A percentile compares a stretch with the other conserved stretches of the same genome.
These are phyloP conservation scores for Euphorbia celastroides DNA, from an alignment of 441 rosid species.

Conservation along the genomic window DNA sequence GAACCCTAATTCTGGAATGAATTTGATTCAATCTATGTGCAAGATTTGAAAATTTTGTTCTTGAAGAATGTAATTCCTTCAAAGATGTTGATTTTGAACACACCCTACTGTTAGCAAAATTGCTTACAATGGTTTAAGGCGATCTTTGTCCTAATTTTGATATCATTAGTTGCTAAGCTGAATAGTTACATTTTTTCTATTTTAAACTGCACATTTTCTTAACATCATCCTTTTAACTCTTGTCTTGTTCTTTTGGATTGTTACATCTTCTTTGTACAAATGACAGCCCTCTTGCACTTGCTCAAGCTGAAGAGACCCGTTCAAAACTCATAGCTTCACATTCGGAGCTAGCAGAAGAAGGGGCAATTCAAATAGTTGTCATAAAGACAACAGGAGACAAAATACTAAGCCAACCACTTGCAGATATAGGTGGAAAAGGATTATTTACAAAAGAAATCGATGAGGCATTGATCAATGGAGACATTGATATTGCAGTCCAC, in stretches of 20 bases:
- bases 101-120: background rate
- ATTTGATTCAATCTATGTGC: background rate
- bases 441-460: constrained; percentile 94
- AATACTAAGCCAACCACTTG: constrained; percentile 85
- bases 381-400: constrained; percentile 97
- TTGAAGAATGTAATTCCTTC: too few relatives aligned
- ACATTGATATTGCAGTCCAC: constrained; percentile 94
- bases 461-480: constrained; percentile 82
- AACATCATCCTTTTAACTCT: background rate
- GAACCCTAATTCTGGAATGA: background rate
- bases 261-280: constrained; percentile 31
- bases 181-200: background rate
- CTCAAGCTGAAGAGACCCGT: constrained; percentile 90
- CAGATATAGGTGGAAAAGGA: constrained; percentile 98
- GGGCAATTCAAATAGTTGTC: constrained; percentile 82
- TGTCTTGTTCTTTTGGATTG: constrained; percentile 15
- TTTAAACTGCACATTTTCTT: background rate
- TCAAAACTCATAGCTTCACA: constrained; percentile 68
- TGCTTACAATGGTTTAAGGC: background rate
- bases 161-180: background rate
- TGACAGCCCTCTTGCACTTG: constrained; percentile 94
- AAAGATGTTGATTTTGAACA: too few relatives aligned
- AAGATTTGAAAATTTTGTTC: background rate
- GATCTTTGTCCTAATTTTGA: background rate
- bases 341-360: constrained; percentile 78